Conservation (phyloP, 2,329 filamentous ascomycete species). For the Clonostachys solani region DNA sequence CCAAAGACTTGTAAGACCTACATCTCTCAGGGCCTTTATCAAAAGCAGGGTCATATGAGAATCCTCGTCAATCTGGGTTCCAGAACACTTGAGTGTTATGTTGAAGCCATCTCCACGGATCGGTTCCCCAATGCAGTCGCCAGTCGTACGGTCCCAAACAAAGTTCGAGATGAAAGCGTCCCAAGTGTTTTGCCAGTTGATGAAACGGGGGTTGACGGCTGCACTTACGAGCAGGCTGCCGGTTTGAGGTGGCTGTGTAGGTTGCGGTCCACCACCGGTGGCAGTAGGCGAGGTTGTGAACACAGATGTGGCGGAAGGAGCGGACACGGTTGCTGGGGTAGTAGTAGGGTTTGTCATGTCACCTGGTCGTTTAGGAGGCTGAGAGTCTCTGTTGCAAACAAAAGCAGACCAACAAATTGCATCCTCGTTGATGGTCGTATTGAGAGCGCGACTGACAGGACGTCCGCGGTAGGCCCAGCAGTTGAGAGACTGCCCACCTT, state of each 20-base stretch:
- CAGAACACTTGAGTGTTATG: conserved; percentile 28
- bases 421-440: conserved; percentile 28
- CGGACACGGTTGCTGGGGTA: conserved; percentile 21
- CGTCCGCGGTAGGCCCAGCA: conserved; percentile 37
- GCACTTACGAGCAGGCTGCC: conserved; percentile 23
- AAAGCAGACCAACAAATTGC: conserved; percentile 34
- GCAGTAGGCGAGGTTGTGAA: conserved; percentile 17
- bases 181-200: conserved; percentile 33
- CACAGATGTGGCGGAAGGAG: conserved; percentile 23
- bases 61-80: conserved; percentile 28
- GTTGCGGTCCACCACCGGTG: conserved; percentile 18
- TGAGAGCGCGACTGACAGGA: conserved; percentile 28
- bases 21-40: conserved; percentile 29
- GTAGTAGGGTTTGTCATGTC: conserved; percentile 28
- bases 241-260: conserved; percentile 18
- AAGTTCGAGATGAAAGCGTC: conserved; percentile 31
- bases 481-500: conserved; percentile 29
- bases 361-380: conserved; percentile 23
- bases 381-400: conserved; percentile 30
- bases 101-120: conserved; percentile 26
- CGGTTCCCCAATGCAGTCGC: conserved; percentile 22
- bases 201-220: conserved; percentile 28
- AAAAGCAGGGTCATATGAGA: conserved; percentile 31
- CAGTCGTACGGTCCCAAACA: conserved; percentile 29
- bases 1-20: conserved; percentile 30